A percentile compares a stretch with the other conserved stretches of the same genome.
phyloP scores from a whole-genome alignment of 2,329 filamentous ascomycete genomes.

The Cordyceps fumosorosea region DNA sequence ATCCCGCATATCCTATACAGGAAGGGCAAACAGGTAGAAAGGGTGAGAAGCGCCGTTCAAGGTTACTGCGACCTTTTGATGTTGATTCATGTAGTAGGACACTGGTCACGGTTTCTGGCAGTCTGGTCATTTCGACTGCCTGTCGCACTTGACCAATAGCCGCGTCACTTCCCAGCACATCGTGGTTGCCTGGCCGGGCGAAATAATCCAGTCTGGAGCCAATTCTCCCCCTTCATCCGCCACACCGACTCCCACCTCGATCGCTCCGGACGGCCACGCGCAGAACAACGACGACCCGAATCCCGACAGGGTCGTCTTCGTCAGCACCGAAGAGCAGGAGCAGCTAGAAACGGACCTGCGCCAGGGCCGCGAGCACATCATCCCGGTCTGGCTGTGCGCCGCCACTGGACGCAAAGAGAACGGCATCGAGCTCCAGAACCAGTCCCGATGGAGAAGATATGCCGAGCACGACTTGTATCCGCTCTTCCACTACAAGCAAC shows the following conservation, averaged over 20 bases:
- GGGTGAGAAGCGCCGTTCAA: constrained; percentile 45
- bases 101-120: constrained; percentile 35
- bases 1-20: constrained; percentile 54
- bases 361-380: constrained; percentile 64
- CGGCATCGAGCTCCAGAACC: constrained; percentile 71
- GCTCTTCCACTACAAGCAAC: constrained; percentile 92
- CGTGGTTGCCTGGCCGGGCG: constrained; percentile 90
- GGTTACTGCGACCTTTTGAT: no score
- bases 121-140: constrained; percentile 86
- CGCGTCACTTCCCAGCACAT: constrained; percentile 83
- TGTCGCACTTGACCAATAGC: constrained; percentile 78
- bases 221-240: constrained; percentile 15
- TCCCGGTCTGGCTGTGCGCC: constrained; percentile 85
- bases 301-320: constrained; percentile 39
- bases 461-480: constrained; percentile 89
- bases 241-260: constrained; percentile 26
- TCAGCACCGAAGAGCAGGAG: constrained; percentile 62
- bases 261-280: constrained; percentile 41
- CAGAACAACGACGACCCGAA: constrained; percentile 41
- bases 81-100: not conserved
- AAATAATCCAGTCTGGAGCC: constrained; percentile 49
- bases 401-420: constrained; percentile 59
- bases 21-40: constrained; percentile 49
- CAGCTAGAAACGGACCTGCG: constrained; percentile 68
- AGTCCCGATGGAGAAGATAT: constrained; percentile 80